Percentiles rank a stretch among this genome's conserved stretches.
phyloP scores from a whole-genome alignment of 1,284 basidiomycete species.

The Pseudozyma pruni region DNA sequence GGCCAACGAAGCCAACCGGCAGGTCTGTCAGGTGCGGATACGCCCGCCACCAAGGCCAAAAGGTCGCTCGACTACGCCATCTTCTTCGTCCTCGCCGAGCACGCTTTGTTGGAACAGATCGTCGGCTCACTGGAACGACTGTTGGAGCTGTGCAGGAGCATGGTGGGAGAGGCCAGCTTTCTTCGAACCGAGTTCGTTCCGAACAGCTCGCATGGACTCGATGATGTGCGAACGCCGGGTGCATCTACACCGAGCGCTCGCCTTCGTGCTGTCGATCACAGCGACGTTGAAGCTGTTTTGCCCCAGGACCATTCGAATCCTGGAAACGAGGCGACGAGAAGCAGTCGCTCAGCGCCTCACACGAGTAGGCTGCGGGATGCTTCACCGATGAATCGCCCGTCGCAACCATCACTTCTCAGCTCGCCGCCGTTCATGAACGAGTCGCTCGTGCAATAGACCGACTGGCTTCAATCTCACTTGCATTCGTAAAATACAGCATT shows the following conservation, averaged over 20 bases:
- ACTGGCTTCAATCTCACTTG: too few relatives aligned
- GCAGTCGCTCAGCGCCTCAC: conserved; percentile 3
- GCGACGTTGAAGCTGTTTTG: too few relatives aligned
- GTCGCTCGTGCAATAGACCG: too few relatives aligned
- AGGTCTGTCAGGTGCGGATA: conserved; percentile 9
- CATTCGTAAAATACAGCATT: conserved; percentile 1
- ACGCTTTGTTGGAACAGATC: conserved; percentile 55
- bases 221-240: conserved; percentile 16
- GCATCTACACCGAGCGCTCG: conserved; percentile 5
- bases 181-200: conserved; percentile 42
- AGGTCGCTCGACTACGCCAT: conserved; percentile 38
- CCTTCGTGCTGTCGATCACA: not conserved
- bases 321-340: not conserved
- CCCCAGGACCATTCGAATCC: too few relatives aligned
- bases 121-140: conserved; percentile 49
- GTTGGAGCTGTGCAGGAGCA: conserved; percentile 46
- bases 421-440: conserved; percentile 1
- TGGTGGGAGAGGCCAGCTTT: conserved; percentile 60
- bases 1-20: not conserved
- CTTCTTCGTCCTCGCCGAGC: conserved; percentile 62
- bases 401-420: conserved; percentile 16
- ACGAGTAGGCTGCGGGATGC: not conserved
- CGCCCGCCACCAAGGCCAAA: conserved; percentile 9
- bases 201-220: not conserved
- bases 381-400: conserved; percentile 10